Evolutionary conservation across 2,329 filamentous ascomycete species (phyloP).

Genomic region (Incumbomyces lentus): DNA sequence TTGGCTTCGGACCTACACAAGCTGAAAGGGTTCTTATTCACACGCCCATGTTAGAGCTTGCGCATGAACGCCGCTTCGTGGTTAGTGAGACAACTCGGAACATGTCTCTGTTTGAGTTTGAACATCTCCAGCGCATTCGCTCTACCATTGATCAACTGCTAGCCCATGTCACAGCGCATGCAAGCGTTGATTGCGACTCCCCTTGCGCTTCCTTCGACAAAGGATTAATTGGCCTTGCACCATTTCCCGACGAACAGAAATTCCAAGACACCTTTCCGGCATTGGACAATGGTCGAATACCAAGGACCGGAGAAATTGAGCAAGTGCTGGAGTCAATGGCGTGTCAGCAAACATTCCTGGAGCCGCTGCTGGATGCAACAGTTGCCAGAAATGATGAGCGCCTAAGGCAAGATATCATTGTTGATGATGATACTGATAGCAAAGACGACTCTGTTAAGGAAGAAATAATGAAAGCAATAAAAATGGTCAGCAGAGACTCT

Average conservation of each 20-base stretch:
- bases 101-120: slow-evolving; percentile 11
- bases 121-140: slow-evolving; percentile 2
- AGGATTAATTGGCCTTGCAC: not conserved
- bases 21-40: slow-evolving; percentile 9
- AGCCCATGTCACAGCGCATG: not conserved
- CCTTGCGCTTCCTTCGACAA: not conserved
- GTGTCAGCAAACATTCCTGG: too few relatives aligned
- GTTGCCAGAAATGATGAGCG: not conserved
- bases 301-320: too few relatives aligned
- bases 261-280: too few relatives aligned
- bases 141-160: not conserved
- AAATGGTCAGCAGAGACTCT: not conserved
- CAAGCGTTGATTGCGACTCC: not conserved
- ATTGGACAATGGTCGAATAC: too few relatives aligned
- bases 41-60: slow-evolving; percentile 14
- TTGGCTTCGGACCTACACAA: slow-evolving; percentile 10
- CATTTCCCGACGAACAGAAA: too few relatives aligned
- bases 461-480: not conserved
- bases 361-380: too few relatives aligned
- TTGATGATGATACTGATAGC: not conserved
- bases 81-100: slow-evolving; percentile 11
- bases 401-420: not conserved
- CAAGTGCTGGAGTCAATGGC: too few relatives aligned
- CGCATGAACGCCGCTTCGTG: slow-evolving; percentile 18
- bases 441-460: not conserved